Percentiles rank a stretch among this genome's conserved stretches.
phyloP scores from a whole-genome alignment of 257 asterid genomes.

The Ballota nigra region DNA sequence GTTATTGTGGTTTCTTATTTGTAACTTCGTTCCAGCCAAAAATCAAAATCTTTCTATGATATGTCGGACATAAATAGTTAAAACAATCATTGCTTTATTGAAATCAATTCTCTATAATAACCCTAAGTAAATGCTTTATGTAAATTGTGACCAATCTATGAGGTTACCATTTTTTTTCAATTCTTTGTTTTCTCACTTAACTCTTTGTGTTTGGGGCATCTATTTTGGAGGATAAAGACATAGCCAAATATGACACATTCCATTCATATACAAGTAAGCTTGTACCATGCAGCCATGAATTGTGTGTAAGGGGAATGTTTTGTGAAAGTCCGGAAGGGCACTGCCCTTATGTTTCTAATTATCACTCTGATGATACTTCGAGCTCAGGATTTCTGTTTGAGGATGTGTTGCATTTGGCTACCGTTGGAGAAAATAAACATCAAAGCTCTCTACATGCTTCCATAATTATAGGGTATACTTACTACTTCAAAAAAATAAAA shows the following conservation, averaged over 20 bases:
- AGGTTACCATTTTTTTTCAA: background rate
- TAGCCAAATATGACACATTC: conserved; percentile 65
- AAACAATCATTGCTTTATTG: background rate
- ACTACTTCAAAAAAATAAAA: background rate
- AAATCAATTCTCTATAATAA: background rate
- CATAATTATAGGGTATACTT: conserved; percentile 54
- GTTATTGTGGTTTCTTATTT: background rate
- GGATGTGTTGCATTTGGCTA: conserved; percentile 62
- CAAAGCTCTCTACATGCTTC: conserved; percentile 47
- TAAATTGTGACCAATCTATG: background rate
- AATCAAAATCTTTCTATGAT: background rate
- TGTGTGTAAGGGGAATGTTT: conserved; percentile 48
- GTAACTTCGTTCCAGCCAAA: background rate
- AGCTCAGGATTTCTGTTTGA: conserved; percentile 75
- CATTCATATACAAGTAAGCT: conserved; percentile 64
- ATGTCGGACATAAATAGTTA: background rate
- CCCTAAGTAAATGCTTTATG: background rate
- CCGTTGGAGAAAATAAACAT: conserved; percentile 40
- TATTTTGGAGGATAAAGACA: conserved; percentile 65
- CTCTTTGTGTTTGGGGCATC: background rate
- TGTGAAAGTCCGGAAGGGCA: conserved; percentile 54
- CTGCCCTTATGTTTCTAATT: conserved; percentile 63
- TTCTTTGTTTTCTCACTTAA: background rate
- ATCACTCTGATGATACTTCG: conserved; percentile 61
- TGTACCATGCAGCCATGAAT: conserved; percentile 62